phyloP scores from a whole-genome alignment of 2,329 filamentous ascomycete genomes.

The Stachybotrys chlorohalonatus region DNA sequence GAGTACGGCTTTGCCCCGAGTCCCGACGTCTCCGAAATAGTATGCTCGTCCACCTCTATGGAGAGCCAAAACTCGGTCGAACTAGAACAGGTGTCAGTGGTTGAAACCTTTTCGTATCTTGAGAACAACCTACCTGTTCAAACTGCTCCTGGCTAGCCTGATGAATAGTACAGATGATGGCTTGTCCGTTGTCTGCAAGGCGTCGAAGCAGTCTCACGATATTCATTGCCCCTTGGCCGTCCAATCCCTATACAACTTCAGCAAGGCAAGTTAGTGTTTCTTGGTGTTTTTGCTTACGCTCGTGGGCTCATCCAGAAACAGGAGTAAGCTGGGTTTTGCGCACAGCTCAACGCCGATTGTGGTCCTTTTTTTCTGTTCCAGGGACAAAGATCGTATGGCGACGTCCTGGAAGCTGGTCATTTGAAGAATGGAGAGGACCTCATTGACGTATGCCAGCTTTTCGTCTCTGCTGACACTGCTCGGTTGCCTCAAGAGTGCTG shows the following conservation, averaged over 20 bases:
- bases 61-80: slow-evolving; percentile 56
- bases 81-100: slow-evolving; percentile 46
- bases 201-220: slow-evolving; percentile 54
- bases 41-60: slow-evolving; percentile 57
- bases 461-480: slow-evolving; percentile 41
- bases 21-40: slow-evolving; percentile 60
- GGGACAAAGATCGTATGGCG: slow-evolving; percentile 50
- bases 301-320: slow-evolving; percentile 56
- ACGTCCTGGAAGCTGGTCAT: slow-evolving; percentile 59
- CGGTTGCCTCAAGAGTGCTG: slow-evolving; percentile 49
- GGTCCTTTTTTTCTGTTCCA: slow-evolving; percentile 52
- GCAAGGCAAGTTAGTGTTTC: too few species aligned
- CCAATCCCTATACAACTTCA: slow-evolving; percentile 31
- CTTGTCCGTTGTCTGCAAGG: slow-evolving; percentile 45
- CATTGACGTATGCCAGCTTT: slow-evolving; percentile 53
- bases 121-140: neutral
- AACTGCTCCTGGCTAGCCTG: slow-evolving; percentile 29
- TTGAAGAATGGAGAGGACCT: slow-evolving; percentile 56
- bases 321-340: slow-evolving; percentile 46
- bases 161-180: slow-evolving; percentile 46
- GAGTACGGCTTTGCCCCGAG: slow-evolving; percentile 46
- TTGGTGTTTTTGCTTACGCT: slow-evolving; percentile 18
- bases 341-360: slow-evolving; percentile 54
- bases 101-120: neutral
- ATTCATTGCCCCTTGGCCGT: slow-evolving; percentile 54